Percentiles rank a stretch among this genome's conserved stretches.
phyloP scores from a whole-genome alignment of 2,329 filamentous ascomycete species.

The Sporothrix variecibatus region DNA sequence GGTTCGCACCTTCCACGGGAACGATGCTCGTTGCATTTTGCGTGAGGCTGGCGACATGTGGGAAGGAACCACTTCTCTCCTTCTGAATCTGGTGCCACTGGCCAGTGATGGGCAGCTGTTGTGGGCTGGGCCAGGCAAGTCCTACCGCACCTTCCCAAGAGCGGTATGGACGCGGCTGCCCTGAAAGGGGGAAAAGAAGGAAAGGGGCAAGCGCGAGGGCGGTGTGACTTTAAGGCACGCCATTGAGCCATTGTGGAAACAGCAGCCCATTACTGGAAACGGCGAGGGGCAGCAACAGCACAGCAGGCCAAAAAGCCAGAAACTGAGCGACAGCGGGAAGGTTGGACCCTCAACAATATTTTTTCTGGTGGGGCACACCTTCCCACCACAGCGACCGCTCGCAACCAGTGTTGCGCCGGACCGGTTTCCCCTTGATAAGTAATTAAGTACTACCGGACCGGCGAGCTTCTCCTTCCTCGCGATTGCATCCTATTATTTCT shows the following conservation, averaged over 20 bases:
- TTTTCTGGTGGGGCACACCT: constrained; percentile 24
- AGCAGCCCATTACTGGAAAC: constrained; percentile 14
- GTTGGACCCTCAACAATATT: constrained; percentile 23
- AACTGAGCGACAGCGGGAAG: constrained; percentile 1
- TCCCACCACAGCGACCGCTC: constrained; percentile 16
- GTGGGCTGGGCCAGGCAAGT: constrained; percentile 12
- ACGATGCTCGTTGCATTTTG: not conserved
- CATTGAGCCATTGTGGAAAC: not conserved
- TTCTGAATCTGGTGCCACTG: not conserved
- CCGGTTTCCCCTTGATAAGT: not conserved
- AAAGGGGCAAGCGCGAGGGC: constrained; percentile 23
- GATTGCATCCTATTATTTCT: constrained; percentile 16
- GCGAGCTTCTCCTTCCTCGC: constrained; percentile 5
- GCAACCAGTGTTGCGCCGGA: constrained; percentile 3
- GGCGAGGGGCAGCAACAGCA: not conserved
- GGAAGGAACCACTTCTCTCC: not conserved
- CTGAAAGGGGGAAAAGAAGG: constrained; percentile 16
- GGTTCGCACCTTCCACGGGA: constrained; percentile 9
- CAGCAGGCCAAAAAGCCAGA: not conserved
- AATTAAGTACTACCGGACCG: constrained; percentile 11
- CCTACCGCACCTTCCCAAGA: constrained; percentile 22
- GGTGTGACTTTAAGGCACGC: constrained; percentile 19
- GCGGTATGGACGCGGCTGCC: constrained; percentile 21
- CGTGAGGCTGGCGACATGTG: constrained; percentile 18
- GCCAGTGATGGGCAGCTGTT: not conserved